A percentile compares a stretch with the other conserved stretches of the same genome.
Conservation (phyloP, 2,329 filamentous ascomycete species). For the Monilinia fructigena region DNA sequence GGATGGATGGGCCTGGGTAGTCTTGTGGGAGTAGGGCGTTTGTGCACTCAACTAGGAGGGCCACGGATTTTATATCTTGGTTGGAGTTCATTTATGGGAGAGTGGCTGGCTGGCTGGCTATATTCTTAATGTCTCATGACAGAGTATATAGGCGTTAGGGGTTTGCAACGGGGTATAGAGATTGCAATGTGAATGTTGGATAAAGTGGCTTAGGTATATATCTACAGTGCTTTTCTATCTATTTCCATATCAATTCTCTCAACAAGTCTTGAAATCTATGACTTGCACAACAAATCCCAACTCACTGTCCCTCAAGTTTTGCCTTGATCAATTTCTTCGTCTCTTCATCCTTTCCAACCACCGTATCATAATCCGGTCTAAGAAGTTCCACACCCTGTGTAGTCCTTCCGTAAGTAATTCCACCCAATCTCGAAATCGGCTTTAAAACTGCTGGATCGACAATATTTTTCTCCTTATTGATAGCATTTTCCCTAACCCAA, state of each 20-base stretch:
- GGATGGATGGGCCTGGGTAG: not conserved
- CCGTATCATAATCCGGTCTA: slow-evolving; percentile 51
- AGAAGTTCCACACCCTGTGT: slow-evolving; percentile 71
- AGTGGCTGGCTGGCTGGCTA: not conserved
- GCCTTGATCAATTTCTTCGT: slow-evolving; percentile 56
- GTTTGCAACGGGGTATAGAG: not conserved
- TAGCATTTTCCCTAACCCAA: slow-evolving; percentile 85
- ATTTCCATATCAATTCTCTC: not conserved
- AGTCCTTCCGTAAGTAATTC: slow-evolving; percentile 76
- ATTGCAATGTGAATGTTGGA: not conserved
- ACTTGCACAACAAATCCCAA: not conserved
- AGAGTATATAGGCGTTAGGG: not conserved
- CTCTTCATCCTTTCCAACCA: slow-evolving; percentile 51
- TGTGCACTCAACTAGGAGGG: not conserved
- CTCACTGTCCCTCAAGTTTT: slow-evolving; percentile 44
- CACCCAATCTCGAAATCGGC: slow-evolving; percentile 76
- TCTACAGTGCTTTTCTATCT: not conserved
- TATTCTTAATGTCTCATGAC: slow-evolving; percentile 7
- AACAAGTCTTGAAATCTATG: not conserved
- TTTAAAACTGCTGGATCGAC: slow-evolving; percentile 73
- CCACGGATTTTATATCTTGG: not conserved
- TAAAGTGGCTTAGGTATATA: not conserved
- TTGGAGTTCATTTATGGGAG: not conserved
- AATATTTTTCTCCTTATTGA: slow-evolving; percentile 72
- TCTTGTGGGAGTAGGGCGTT: not conserved